Conservation (phyloP, 345 rosid species). For the Dimocarpus longan region DNA sequence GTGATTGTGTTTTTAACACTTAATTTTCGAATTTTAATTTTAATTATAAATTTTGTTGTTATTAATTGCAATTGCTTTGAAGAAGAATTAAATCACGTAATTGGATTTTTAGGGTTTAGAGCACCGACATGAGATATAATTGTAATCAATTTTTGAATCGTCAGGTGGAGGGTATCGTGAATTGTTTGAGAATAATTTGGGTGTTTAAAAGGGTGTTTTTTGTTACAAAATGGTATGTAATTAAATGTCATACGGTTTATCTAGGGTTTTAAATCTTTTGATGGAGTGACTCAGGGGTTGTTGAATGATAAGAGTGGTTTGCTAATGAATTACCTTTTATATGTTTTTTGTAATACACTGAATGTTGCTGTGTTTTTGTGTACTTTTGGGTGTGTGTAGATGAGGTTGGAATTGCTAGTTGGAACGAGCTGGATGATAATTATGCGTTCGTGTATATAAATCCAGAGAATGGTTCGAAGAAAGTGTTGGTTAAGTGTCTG, state of each 20-base stretch:
- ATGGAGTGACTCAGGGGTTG: not conserved
- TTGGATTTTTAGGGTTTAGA: not conserved
- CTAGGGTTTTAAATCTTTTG: not conserved
- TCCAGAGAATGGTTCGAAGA: conserved; percentile 53
- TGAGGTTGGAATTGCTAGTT: conserved; percentile 74
- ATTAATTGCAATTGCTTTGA: not conserved
- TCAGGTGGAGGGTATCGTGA: not conserved
- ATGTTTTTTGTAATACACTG: not conserved
- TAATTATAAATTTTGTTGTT: not conserved
- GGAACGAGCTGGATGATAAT: conserved; percentile 69
- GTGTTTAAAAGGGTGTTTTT: not conserved
- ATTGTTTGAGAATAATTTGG: not conserved
- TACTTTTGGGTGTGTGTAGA: conserved; percentile 37
- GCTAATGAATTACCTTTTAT: not conserved
- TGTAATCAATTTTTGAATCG: not conserved
- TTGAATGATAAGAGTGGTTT: not conserved
- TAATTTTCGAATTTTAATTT: not conserved
- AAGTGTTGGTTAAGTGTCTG: conserved; percentile 69
- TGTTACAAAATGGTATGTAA: not conserved
- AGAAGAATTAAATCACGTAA: not conserved
- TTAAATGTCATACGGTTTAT: not conserved
- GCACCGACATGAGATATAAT: too few species aligned
- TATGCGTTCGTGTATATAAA: conserved; percentile 75
- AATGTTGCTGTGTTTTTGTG: conserved; percentile 9
- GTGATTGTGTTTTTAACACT: not conserved